Base-by-base conservation (phyloP, 1,284 basidiomycete species). In the Retiboletus flavoniger region DNA sequence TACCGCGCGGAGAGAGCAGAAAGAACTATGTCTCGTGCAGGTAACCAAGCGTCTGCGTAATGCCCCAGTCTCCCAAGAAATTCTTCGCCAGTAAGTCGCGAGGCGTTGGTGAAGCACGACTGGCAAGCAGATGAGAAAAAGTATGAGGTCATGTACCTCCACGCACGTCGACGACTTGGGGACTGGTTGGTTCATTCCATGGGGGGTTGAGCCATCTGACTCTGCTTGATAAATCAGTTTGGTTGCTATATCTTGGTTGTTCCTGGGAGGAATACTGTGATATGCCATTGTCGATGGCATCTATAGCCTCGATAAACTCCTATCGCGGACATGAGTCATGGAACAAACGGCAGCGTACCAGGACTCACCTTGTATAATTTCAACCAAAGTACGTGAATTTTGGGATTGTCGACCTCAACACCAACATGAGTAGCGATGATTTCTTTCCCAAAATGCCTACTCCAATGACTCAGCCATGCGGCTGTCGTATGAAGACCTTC, bases 251-350 rank as follows among this genome's bases (percentile, higher is more conserved):
- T 55, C 75, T 79, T 16, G 89, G 81, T 56, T 82, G 75, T 38
- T 85, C 67, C 49, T 85, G 81, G 7, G 69, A 74, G 10, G 79
- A 78, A 68, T 89, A 93, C 64, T 92, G 89, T 10, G 84, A 81
- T 61, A 98, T 82, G n/a, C 95, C 95, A 66, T 98, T 98, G 76
- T 99, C 96, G 68, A 95, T 91, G 8, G 84, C 96, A 73, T 99
- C 96, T 61, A 99, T 89, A 14, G 90, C 93, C 75, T 98, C 94
- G 48, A 98, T 89, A 69, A 95, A 93, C 69, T 95, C 91, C 86
- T 91, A 60, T 13, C 35, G 24, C 31, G 7, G 41, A 49, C 8
- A 52, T 65, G 50, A 50, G 47, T 42, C 21, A 44, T 29, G 16
- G n/a, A 32, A 47, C 46, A 16, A 40, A 43, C 6, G 17, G 4